phyloP scores from a whole-genome alignment of 768 basidiomycete genomes.

The Boletus rufocinnamomeus region DNA sequence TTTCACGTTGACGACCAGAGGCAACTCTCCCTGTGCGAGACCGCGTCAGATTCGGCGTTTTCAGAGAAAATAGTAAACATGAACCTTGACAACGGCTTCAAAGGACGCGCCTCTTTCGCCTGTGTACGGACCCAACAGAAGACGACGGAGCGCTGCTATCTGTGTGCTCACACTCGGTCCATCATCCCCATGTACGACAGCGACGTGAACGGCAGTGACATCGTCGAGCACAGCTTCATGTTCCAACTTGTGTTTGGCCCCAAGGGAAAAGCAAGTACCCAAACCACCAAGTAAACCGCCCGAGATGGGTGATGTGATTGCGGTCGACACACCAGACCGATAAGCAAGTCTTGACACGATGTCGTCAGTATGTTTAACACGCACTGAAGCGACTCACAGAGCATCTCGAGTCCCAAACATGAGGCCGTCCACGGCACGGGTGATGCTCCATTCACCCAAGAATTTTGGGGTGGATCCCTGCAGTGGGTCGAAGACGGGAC shows the following conservation, averaged over 20 bases:
- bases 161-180: slow-evolving; percentile 61
- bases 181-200: slow-evolving; percentile 33
- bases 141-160: slow-evolving; percentile 53
- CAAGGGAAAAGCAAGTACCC: slow-evolving; percentile 60
- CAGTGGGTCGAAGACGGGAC: slow-evolving; percentile 53
- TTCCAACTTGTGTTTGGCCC: slow-evolving; percentile 59
- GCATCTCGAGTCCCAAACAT: slow-evolving; percentile 54
- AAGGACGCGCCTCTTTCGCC: slow-evolving; percentile 35
- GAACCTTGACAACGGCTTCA: slow-evolving; percentile 40
- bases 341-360: slow-evolving; percentile 60
- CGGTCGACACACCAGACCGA: slow-evolving; percentile 70
- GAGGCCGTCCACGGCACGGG: slow-evolving; percentile 66
- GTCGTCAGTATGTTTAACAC: slow-evolving; percentile 6
- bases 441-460: slow-evolving; percentile 42
- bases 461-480: slow-evolving; percentile 34
- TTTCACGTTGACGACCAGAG: slow-evolving; percentile 66
- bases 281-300: slow-evolving; percentile 62
- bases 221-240: slow-evolving; percentile 65
- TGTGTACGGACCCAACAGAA: slow-evolving; percentile 40
- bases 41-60: slow-evolving; percentile 10
- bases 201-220: slow-evolving; percentile 65
- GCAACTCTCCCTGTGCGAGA: slow-evolving; percentile 49
- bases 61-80: slow-evolving; percentile 2
- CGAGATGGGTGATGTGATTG: slow-evolving; percentile 59
- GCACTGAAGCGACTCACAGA: slow-evolving; percentile 38